Evolutionary conservation across 305 asterid genomes (phyloP).

Genomic region (Fraxinus floribunda): DNA sequence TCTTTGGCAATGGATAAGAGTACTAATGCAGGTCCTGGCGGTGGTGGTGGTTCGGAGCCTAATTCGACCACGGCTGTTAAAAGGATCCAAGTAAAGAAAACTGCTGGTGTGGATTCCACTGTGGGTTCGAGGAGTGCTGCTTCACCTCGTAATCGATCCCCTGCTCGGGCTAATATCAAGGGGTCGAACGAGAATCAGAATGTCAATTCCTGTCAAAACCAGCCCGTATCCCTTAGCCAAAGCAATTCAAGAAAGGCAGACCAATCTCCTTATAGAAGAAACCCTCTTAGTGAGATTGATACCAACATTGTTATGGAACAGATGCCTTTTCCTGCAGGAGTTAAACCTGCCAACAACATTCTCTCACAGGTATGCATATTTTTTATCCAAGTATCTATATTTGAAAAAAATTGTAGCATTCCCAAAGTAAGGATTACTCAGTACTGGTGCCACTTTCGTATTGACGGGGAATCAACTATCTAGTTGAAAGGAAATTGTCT

Average conservation of each 20-base stretch:
- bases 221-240: slow-evolving; percentile 72
- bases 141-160: slow-evolving; percentile 84
- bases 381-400: neutral
- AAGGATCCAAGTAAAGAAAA: slow-evolving; percentile 81
- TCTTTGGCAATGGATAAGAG: slow-evolving; percentile 52
- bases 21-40: slow-evolving; percentile 32
- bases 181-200: slow-evolving; percentile 20
- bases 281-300: slow-evolving; percentile 77
- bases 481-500: neutral
- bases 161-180: slow-evolving; percentile 47
- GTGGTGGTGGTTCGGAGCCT: slow-evolving; percentile 9
- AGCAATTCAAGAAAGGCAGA: slow-evolving; percentile 91
- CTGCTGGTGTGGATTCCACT: slow-evolving; percentile 46
- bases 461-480: neutral
- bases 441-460: neutral
- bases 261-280: slow-evolving; percentile 72
- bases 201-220: slow-evolving; percentile 41
- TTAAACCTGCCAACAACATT: neutral
- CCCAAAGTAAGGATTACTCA: neutral
- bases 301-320: slow-evolving; percentile 34
- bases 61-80: slow-evolving; percentile 40
- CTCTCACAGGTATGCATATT: slow-evolving; percentile 46
- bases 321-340: neutral
- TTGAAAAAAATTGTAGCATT: neutral
- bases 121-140: slow-evolving; percentile 46